Conservation (phyloP, 352 stramenopile genomes). For the Globisporangium canariense region DNA sequence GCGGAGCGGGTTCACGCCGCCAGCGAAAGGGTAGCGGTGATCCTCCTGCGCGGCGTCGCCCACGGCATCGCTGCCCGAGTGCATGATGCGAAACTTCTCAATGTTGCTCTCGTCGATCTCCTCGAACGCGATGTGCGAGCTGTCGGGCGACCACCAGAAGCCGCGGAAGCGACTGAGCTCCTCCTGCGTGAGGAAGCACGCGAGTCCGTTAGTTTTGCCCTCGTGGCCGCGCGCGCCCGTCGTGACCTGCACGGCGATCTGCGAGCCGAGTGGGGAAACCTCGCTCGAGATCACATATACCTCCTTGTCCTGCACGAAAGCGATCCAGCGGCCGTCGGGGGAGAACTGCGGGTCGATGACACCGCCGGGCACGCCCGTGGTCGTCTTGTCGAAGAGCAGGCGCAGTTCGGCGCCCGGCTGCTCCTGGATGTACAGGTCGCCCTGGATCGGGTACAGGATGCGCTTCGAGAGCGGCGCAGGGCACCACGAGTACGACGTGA, state of each 20-base stretch:
- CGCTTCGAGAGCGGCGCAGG: constrained; percentile 51
- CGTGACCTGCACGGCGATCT: constrained; percentile 67
- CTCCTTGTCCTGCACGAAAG: constrained; percentile 93
- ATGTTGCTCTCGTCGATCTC: constrained; percentile 93
- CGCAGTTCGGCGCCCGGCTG: constrained; percentile 54
- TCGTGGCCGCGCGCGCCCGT: constrained; percentile 59
- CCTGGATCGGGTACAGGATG: constrained; percentile 89
- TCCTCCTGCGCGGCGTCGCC: constrained; percentile 65
- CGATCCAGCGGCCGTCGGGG: constrained; percentile 90
- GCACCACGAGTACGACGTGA: constrained; percentile 90
- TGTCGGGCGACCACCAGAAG: constrained; percentile 95
- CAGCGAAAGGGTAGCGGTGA: constrained; percentile 92
- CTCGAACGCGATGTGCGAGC: constrained; percentile 83
- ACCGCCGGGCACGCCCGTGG: constrained; percentile 57
- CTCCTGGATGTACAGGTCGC: constrained; percentile 94
- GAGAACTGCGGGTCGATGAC: constrained; percentile 94
- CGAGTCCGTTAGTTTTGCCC: constrained; percentile 90
- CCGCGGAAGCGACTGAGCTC: constrained; percentile 96
- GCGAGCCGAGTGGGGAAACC: constrained; percentile 27
- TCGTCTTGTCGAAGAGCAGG: constrained; percentile 87
- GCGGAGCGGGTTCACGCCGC: constrained; percentile 88
- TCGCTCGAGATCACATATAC: constrained; percentile 88
- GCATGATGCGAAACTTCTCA: constrained; percentile 94
- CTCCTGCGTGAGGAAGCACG: constrained; percentile 97
- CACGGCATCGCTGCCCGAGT: constrained; percentile 82